Base-by-base conservation (phyloP, 176 grass and related monocot genomes). In the Neostapfia colusana region DNA sequence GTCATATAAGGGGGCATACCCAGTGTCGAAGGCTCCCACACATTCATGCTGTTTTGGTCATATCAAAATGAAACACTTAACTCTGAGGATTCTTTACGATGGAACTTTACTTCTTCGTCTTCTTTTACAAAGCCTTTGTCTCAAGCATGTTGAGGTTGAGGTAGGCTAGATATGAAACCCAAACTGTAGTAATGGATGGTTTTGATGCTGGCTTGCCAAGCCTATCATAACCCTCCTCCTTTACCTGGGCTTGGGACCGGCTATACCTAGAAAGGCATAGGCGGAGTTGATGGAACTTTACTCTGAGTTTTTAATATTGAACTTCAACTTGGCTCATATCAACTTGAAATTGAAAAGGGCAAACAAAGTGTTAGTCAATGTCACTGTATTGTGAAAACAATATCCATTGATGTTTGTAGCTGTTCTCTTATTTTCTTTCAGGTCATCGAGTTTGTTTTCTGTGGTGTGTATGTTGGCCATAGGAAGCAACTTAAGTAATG, bases 401-500 rank as follows among this genome's bases (percentile, higher is more conserved):
- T 65, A 76, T 20, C 16, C 26, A 73, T 73, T 45, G 11, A 16
- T 79, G 56, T 35, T 41, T 0, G 20, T 43, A 74, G 36, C 50
- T 75, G 4, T 62, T 42, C 59, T 75, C 40, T 59, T 4, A 28
- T 74, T 15, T 76, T 10, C 40, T 63, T n/a, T 0, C 23, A 4
- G 4, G 8, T 60, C 72, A 61, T 63, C 25, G 39, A n/a, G 24
- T 61, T 60, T 67, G 48, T 55, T 56, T 5, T 36, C 31, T 37
- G 20, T 38, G 44, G 36, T 21, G n/a, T 57, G 43, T 59, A 44
- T 49, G 23, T 76, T 60, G 23, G 49, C 15, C 10, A 16, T 28
- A 31, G 8, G 28, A 70, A 77, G 65, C 65, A 84, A 62, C 54
- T 76, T 53, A 69, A 74, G 24, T 78, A 67, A 63, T 80, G 31